Evolutionary conservation across 129 eudicot genomes (phyloP).

Genomic region (Ambrosia artemisiifolia): DNA sequence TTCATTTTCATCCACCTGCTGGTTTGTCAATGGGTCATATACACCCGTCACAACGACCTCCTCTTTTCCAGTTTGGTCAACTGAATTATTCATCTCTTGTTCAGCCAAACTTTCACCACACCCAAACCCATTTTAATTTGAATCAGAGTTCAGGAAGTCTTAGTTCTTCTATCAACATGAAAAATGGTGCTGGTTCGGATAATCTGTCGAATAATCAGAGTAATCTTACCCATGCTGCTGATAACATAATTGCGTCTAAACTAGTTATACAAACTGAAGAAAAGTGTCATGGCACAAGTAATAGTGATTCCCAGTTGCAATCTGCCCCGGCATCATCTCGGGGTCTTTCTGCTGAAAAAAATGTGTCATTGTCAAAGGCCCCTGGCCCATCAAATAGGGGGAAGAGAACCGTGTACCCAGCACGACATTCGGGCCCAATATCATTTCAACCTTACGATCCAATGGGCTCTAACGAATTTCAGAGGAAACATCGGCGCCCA

Average conservation of each 20-base stretch:
- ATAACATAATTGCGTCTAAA: slow-evolving; percentile 26
- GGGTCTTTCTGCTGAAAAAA: slow-evolving; percentile 38
- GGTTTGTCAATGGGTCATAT: slow-evolving; percentile 69
- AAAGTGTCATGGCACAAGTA: slow-evolving; percentile 26
- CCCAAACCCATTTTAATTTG: slow-evolving; percentile 43
- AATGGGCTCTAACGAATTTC: slow-evolving; percentile 45
- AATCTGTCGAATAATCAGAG: slow-evolving; percentile 16
- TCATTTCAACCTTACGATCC: slow-evolving; percentile 43
- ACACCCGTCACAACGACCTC: slow-evolving; percentile 67
- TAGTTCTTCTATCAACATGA: slow-evolving; percentile 23
- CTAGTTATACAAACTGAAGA: slow-evolving; percentile 31
- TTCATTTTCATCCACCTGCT: slow-evolving; percentile 72
- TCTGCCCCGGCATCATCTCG: too few relatives aligned
- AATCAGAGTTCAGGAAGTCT: slow-evolving; percentile 40
- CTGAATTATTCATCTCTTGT: slow-evolving; percentile 65
- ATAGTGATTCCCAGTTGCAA: slow-evolving; percentile 28
- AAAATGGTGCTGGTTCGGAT: slow-evolving; percentile 25
- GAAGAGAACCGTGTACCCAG: slow-evolving; percentile 45
- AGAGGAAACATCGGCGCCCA: slow-evolving; percentile 62
- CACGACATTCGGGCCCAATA: slow-evolving; percentile 46
- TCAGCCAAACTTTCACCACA: slow-evolving; percentile 57
- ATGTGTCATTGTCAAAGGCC: slow-evolving; percentile 38
- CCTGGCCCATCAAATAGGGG: slow-evolving; percentile 49
- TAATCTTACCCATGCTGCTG: slow-evolving; percentile 24
- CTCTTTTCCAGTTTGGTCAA: slow-evolving; percentile 95